Evolutionary conservation across 1,284 basidiomycete genomes (phyloP).

Genomic region (Cerioporus squamosus): DNA sequence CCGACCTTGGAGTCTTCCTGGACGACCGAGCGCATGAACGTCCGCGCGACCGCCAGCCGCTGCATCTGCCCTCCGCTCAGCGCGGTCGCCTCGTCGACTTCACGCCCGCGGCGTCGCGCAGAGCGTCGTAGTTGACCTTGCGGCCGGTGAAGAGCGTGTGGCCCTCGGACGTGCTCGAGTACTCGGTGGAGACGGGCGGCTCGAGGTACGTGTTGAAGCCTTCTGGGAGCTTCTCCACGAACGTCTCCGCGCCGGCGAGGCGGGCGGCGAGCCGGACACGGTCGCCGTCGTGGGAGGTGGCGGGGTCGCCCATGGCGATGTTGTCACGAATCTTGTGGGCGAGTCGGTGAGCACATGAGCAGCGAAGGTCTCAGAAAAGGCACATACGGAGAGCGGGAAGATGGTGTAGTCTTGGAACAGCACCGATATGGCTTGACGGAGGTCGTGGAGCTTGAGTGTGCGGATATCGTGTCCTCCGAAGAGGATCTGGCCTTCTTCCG

Average conservation of each 20-base stretch:
- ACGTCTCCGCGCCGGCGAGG: slow-evolving; percentile 68
- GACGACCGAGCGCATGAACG: slow-evolving; percentile 74
- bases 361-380: not conserved
- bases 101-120: slow-evolving; percentile 49
- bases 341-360: not conserved
- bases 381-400: slow-evolving; percentile 68
- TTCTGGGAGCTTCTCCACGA: slow-evolving; percentile 66
- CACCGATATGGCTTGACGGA: slow-evolving; percentile 66
- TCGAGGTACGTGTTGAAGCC: slow-evolving; percentile 73
- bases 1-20: slow-evolving; percentile 57
- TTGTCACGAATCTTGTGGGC: slow-evolving; percentile 68
- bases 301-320: slow-evolving; percentile 70
- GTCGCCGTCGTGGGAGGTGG: slow-evolving; percentile 51
- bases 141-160: slow-evolving; percentile 65
- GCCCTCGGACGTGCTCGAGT: slow-evolving; percentile 65
- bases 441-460: slow-evolving; percentile 59
- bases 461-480: slow-evolving; percentile 66
- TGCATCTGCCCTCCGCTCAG: slow-evolving; percentile 82
- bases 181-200: slow-evolving; percentile 69
- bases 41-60: slow-evolving; percentile 75
- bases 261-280: slow-evolving; percentile 65
- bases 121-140: slow-evolving; percentile 52
- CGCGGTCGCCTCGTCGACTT: slow-evolving; percentile 43
- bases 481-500: slow-evolving; percentile 67
- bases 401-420: slow-evolving; percentile 81